These are phyloP conservation scores for Arabidopsis thaliana DNA, from an alignment of 345 rosid species.

Conservation along the genomic window DNA sequence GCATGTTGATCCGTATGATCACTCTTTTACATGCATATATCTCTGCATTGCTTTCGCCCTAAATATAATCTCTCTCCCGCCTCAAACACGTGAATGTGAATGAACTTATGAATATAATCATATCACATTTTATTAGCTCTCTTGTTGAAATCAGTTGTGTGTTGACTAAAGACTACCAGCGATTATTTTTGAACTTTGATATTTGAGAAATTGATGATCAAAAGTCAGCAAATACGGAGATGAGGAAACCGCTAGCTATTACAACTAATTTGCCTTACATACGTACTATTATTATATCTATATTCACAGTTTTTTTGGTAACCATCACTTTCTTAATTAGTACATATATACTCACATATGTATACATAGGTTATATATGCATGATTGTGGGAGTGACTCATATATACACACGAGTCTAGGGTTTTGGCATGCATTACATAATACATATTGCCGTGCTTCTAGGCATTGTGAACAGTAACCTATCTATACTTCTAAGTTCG, in stretches of 20 bases:
- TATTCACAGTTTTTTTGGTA: conserved; percentile 12
- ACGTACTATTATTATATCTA: background rate
- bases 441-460: conserved; percentile 33
- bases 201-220: conserved; percentile 9
- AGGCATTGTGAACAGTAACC: conserved; percentile 21
- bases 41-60: conserved; percentile 13
- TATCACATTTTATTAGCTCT: conserved; percentile 36
- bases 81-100: conserved; percentile 35
- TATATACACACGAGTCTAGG: conserved; percentile 34
- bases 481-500: conserved; percentile 1
- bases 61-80: background rate
- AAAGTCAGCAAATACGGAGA: conserved; percentile 45
- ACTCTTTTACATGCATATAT: background rate
- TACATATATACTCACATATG: conserved; percentile 1
- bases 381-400: conserved; percentile 27
- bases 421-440: conserved; percentile 45
- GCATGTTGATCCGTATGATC: background rate
- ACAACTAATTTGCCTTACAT: conserved; percentile 13
- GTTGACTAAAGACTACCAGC: conserved; percentile 27
- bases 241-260: conserved; percentile 21
- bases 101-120: conserved; percentile 19
- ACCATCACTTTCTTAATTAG: conserved; percentile 16
- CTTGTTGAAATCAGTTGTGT: conserved; percentile 6
- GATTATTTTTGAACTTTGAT: background rate
- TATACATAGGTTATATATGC: background rate